Evolutionary conservation across 2,329 filamentous ascomycete species (phyloP).

Genomic region (Trichoderma polysporum): DNA sequence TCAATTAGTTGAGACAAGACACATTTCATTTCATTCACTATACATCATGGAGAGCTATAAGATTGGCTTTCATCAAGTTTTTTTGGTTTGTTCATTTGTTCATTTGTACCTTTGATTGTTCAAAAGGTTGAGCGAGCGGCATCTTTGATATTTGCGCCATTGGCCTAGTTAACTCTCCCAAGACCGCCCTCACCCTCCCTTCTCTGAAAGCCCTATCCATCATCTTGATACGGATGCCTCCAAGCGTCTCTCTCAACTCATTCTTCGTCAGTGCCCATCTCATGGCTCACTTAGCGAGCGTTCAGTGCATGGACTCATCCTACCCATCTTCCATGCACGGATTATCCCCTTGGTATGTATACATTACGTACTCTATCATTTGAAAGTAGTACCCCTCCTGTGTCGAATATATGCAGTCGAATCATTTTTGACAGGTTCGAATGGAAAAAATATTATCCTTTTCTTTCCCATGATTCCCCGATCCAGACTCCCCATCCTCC

Average conservation of each 20-base stretch:
- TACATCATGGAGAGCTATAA: background rate
- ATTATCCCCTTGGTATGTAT: constrained; percentile 40
- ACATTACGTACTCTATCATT: constrained; percentile 43
- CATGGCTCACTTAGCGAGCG: constrained; percentile 35
- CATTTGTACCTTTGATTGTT: constrained; percentile 29
- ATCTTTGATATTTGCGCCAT: constrained; percentile 40
- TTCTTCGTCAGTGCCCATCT: constrained; percentile 24
- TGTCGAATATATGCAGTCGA: constrained; percentile 33
- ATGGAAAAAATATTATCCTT: constrained; percentile 18
- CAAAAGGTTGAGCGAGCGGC: constrained; percentile 39
- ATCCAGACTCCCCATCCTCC: constrained; percentile 28
- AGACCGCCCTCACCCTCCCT: background rate
- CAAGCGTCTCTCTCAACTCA: background rate
- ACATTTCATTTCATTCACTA: background rate
- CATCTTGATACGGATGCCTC: background rate
- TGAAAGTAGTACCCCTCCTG: constrained; percentile 25
- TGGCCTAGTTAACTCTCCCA: constrained; percentile 24
- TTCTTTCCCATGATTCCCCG: constrained; percentile 16
- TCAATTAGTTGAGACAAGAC: background rate
- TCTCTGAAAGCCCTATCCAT: background rate
- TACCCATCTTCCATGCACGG: constrained; percentile 34
- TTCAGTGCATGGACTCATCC: constrained; percentile 32
- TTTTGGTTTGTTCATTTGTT: constrained; percentile 23
- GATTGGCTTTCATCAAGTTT: constrained; percentile 16
- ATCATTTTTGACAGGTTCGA: constrained; percentile 22